A percentile compares a stretch with the other conserved stretches of the same genome.
These are phyloP conservation scores for Cocos nucifera DNA, from an alignment of 176 grass and related monocot genomes.

Conservation along the genomic window DNA sequence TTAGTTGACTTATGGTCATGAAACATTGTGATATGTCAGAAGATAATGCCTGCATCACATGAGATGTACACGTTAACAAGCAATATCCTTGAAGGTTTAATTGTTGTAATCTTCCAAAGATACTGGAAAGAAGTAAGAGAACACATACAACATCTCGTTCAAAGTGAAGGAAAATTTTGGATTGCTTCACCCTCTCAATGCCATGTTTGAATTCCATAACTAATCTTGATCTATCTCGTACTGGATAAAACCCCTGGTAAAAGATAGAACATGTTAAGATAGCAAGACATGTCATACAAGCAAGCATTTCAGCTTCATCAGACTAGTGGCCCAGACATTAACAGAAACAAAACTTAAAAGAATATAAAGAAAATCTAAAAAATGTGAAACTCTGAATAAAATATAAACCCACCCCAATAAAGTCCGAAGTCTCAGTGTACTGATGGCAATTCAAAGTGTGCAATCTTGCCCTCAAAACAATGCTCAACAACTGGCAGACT, in stretches of 20 bases:
- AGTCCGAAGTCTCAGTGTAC: constrained; percentile 96
- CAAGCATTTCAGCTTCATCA: neutral
- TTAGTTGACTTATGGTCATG: constrained; percentile 34
- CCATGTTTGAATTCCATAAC: constrained; percentile 51
- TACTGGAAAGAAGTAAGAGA: too few relatives aligned
- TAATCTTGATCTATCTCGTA: constrained; percentile 89
- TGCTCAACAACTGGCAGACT: constrained; percentile 87
- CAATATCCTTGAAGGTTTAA: neutral
- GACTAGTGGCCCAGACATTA: too few relatives aligned
- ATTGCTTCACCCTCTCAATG: constrained; percentile 41
- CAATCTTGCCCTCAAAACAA: constrained; percentile 49
- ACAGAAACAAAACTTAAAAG: neutral
- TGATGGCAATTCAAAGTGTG: constrained; percentile 98
- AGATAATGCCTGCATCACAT: constrained; percentile 45
- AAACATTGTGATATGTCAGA: constrained; percentile 61
- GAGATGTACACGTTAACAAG: constrained; percentile 3
- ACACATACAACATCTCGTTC: constrained; percentile 44
- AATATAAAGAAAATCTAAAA: constrained; percentile 1
- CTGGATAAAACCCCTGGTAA: constrained; percentile 78
- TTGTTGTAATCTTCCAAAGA: too few relatives aligned
- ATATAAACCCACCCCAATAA: constrained; percentile 72
- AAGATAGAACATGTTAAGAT: neutral
- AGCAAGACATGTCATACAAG: constrained; percentile 3
- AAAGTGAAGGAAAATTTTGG: constrained; percentile 45
- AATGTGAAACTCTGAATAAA: neutral